A percentile compares a stretch with the other conserved stretches of the same genome.
These are phyloP conservation scores for Aegilops umbellulata DNA, from an alignment of 176 grass and related monocot genomes.

Conservation along the genomic window DNA sequence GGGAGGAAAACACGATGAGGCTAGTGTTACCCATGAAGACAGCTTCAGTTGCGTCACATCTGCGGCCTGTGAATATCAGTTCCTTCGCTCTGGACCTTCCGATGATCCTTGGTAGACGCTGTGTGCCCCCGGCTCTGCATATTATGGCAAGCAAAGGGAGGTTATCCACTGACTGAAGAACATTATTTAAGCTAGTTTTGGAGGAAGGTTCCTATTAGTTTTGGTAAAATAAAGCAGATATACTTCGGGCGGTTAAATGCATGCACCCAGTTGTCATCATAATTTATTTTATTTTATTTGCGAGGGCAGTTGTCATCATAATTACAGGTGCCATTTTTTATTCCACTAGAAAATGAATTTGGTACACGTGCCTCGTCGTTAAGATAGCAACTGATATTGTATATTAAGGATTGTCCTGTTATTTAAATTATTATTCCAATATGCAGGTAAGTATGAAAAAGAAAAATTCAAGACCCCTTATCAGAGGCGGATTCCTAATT, in stretches of 20 bases:
- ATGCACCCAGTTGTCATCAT: neutral
- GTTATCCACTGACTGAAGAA: neutral
- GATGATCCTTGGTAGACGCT: conserved; percentile 79
- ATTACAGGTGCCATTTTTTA: neutral
- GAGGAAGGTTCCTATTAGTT: neutral
- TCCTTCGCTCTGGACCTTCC: conserved; percentile 77
- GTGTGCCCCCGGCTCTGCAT: conserved; percentile 73
- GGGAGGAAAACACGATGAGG: neutral
- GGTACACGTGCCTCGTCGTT: neutral
- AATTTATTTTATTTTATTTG: too few relatives aligned
- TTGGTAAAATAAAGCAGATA: neutral
- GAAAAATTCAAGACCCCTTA: neutral
- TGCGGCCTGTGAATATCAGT: conserved; percentile 68
- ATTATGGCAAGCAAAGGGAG: conserved; percentile 11
- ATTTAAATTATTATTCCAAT: neutral
- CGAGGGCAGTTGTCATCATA: neutral
- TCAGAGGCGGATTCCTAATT: neutral
- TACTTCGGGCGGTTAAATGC: neutral
- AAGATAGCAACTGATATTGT: neutral
- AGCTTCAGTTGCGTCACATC: conserved; percentile 63
- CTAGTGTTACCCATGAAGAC: conserved; percentile 52
- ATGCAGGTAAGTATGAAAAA: neutral
- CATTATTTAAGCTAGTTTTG: neutral
- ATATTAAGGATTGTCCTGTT: neutral
- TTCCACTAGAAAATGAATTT: neutral